phyloP scores from a whole-genome alignment of 1,139 yeast species.

The Scheffersomyces illinoinensis region DNA sequence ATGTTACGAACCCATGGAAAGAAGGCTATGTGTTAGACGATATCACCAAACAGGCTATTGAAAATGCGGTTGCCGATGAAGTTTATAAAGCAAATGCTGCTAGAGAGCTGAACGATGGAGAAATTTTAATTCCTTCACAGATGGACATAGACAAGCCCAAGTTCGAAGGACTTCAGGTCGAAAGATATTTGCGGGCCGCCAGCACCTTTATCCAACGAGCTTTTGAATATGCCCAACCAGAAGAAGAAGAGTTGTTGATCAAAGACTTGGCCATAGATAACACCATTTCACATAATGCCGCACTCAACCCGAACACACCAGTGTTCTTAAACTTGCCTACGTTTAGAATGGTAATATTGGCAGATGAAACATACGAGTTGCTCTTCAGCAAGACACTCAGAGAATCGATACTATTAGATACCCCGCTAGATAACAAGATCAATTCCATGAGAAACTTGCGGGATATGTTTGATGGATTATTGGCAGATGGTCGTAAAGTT shows the following conservation, averaged over 20 bases:
- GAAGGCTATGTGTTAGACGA: constrained; percentile 63
- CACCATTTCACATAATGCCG: constrained; percentile 60
- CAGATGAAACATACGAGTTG: constrained; percentile 89
- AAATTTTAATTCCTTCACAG: constrained; percentile 47
- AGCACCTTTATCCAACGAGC: constrained; percentile 85
- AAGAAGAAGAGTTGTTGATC: constrained; percentile 46
- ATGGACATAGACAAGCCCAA: constrained; percentile 62
- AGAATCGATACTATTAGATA: constrained; percentile 65
- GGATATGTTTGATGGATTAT: constrained; percentile 86
- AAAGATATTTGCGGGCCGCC: constrained; percentile 83
- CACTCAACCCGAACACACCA: constrained; percentile 78
- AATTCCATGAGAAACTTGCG: constrained; percentile 65
- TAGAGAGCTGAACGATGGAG: constrained; percentile 15
- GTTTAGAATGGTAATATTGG: constrained; percentile 90
- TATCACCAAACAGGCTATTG: constrained; percentile 61
- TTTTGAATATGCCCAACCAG: constrained; percentile 85
- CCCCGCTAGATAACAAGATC: constrained; percentile 47
- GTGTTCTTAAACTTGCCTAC: constrained; percentile 80
- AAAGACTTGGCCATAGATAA: constrained; percentile 41
- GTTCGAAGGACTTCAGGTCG: constrained; percentile 70
- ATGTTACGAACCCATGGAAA: constrained; percentile 81
- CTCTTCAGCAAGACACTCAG: constrained; percentile 72
- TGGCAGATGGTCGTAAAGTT: constrained; percentile 89
- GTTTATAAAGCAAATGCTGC: constrained; percentile 36
- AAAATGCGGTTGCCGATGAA: constrained; percentile 63